phyloP scores from a whole-genome alignment of 352 stramenopile species.

The Hyaloperonospora brassicae region DNA sequence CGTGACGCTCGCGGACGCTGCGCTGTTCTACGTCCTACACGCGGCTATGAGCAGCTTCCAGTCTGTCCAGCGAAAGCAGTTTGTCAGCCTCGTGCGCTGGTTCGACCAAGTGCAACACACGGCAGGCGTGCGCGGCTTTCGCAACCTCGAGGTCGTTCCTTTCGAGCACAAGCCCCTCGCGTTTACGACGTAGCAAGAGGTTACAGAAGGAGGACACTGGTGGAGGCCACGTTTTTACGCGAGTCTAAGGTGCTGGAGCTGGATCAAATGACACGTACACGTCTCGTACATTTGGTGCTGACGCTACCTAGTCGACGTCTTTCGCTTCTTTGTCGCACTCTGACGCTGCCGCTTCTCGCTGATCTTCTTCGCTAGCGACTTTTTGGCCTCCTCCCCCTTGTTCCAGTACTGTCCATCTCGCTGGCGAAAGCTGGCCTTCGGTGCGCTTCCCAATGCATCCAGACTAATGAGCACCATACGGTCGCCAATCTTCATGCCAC shows the following conservation, averaged over 20 bases:
- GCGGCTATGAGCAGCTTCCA: conserved; percentile 32
- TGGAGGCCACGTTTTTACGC: neutral
- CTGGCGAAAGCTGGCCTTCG: conserved; percentile 88
- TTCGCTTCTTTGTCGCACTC: conserved; percentile 39
- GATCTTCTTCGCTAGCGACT: conserved; percentile 71
- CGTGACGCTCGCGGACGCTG: conserved; percentile 68
- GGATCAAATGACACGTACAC: no score
- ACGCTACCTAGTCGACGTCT: conserved; percentile 24
- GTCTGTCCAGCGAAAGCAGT: conserved; percentile 36
- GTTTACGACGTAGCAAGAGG: conserved; percentile 55
- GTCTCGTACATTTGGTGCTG: neutral
- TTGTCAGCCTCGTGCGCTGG: conserved; percentile 62
- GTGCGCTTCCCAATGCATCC: conserved; percentile 76
- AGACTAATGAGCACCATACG: conserved; percentile 90
- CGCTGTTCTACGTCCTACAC: conserved; percentile 65
- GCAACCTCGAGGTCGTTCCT: conserved; percentile 55
- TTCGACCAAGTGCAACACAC: conserved; percentile 85
- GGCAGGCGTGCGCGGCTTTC: conserved; percentile 73
- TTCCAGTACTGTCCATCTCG: conserved; percentile 81
- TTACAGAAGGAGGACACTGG: neutral
- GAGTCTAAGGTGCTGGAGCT: neutral
- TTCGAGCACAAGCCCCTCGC: conserved; percentile 40
- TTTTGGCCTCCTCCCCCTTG: conserved; percentile 83
- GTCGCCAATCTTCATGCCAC: conserved; percentile 81
- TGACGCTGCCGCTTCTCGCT: conserved; percentile 53